Conservation (phyloP, 176 grass and related monocot genomes). For the Carex parvula region DNA sequence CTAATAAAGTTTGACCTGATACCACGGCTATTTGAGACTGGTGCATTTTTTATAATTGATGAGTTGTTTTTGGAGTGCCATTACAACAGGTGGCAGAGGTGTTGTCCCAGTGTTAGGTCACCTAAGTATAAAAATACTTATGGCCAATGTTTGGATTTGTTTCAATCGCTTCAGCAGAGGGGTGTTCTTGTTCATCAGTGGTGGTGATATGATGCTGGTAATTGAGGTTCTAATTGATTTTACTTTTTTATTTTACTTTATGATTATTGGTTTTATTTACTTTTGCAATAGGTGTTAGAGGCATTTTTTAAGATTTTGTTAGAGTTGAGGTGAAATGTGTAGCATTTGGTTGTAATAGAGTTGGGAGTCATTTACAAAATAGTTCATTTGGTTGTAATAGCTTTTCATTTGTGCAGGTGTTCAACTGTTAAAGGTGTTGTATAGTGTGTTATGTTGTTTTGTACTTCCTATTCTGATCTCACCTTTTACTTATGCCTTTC, state of each 20-base stretch:
- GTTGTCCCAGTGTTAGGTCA: constrained; percentile 40
- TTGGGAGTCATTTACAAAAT: constrained; percentile 10
- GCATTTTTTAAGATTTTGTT: neutral
- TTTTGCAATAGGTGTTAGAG: constrained; percentile 1
- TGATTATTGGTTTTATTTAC: constrained; percentile 16
- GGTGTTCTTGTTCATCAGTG: constrained; percentile 85
- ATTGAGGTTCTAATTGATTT: neutral
- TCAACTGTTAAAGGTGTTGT: neutral
- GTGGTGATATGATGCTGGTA: constrained; percentile 41
- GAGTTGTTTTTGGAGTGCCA: constrained; percentile 86
- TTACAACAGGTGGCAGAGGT: constrained; percentile 78
- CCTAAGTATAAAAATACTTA: constrained; percentile 69
- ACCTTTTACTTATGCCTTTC: neutral
- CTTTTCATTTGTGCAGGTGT: neutral
- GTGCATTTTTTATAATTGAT: constrained; percentile 52
- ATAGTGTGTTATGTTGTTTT: neutral
- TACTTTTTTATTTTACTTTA: neutral
- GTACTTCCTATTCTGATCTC: neutral
- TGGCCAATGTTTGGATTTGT: constrained; percentile 51
- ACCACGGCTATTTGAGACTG: constrained; percentile 44
- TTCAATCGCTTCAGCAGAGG: constrained; percentile 40
- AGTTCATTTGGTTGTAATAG: constrained; percentile 20
- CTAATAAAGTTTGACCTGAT: constrained; percentile 49
- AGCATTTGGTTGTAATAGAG: constrained; percentile 11
- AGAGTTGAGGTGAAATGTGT: constrained; percentile 11